Percentiles rank a stretch among this genome's conserved stretches.
Conservation (phyloP, 2,329 filamentous ascomycete species). For the Bipolaris cookei region DNA sequence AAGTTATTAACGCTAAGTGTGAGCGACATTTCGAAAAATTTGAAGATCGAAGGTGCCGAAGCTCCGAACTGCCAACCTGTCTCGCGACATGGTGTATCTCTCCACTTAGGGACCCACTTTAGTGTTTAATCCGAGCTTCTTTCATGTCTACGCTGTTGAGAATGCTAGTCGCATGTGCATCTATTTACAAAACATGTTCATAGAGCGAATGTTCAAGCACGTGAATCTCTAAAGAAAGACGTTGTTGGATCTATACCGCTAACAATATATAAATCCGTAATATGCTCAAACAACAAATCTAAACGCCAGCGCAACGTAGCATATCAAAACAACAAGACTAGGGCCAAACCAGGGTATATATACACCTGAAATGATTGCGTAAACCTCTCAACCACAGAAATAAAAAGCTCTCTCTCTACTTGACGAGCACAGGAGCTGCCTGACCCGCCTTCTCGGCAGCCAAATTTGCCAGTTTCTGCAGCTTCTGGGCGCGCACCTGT, state of each 20-base stretch:
- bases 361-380: slow-evolving; percentile 12
- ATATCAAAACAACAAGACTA: neutral
- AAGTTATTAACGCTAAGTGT: too few relatives aligned
- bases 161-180: too few relatives aligned
- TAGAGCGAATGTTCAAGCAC: too few relatives aligned
- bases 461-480: slow-evolving; percentile 69
- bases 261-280: neutral
- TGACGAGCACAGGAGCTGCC: slow-evolving; percentile 41
- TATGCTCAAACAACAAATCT: neutral
- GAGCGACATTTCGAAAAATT: too few relatives aligned
- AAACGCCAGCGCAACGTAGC: neutral
- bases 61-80: too few relatives aligned
- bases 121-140: too few relatives aligned
- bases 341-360: slow-evolving; percentile 1
- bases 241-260: neutral
- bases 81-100: too few relatives aligned
- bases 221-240: too few relatives aligned
- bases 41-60: too few relatives aligned
- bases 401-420: slow-evolving; percentile 22
- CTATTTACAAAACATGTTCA: too few relatives aligned
- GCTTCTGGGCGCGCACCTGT: slow-evolving; percentile 70
- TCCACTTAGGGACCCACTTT: too few relatives aligned
- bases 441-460: slow-evolving; percentile 63
- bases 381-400: slow-evolving; percentile 1
- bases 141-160: too few relatives aligned